Percentiles rank a stretch among this genome's conserved stretches.
phyloP scores from a whole-genome alignment of 2,329 filamentous ascomycete species.

The Tolypocladium ophioglossoides region DNA sequence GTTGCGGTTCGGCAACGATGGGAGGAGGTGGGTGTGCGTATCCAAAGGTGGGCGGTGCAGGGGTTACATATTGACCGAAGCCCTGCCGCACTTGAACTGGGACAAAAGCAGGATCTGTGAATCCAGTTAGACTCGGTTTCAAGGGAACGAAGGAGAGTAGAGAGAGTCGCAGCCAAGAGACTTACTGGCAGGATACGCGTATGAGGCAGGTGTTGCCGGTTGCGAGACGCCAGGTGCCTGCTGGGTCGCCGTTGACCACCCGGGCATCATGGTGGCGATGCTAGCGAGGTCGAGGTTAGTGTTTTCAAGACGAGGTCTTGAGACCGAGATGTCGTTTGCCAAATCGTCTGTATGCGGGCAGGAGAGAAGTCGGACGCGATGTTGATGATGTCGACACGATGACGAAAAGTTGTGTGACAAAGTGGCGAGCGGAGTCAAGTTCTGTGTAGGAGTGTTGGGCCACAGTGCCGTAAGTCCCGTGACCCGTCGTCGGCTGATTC shows the following conservation, averaged over 20 bases:
- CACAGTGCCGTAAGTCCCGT: background rate
- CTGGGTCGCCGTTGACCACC: constrained; percentile 24
- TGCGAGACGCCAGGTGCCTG: constrained; percentile 30
- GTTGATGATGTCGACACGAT: background rate
- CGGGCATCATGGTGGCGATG: constrained; percentile 21
- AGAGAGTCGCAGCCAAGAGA: constrained; percentile 3
- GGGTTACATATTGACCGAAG: constrained; percentile 36
- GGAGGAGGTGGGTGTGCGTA: constrained; percentile 18
- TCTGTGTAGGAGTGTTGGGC: background rate
- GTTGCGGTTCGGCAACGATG: constrained; percentile 16
- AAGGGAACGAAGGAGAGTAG: background rate
- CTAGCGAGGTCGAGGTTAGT: constrained; percentile 4
- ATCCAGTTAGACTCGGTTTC: constrained; percentile 11
- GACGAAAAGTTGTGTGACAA: background rate
- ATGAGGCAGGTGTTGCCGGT: constrained; percentile 21
- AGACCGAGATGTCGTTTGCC: background rate
- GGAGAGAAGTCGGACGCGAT: background rate
- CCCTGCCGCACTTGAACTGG: constrained; percentile 52
- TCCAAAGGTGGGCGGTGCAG: constrained; percentile 22
- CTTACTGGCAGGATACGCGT: constrained; percentile 29
- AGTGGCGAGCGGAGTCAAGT: background rate
- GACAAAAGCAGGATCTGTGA: constrained; percentile 44
- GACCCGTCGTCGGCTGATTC: background rate
- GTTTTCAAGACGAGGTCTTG: background rate
- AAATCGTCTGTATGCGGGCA: background rate